Conservation (phyloP, 1,139 yeast species). For the Pichia sp. region DNA sequence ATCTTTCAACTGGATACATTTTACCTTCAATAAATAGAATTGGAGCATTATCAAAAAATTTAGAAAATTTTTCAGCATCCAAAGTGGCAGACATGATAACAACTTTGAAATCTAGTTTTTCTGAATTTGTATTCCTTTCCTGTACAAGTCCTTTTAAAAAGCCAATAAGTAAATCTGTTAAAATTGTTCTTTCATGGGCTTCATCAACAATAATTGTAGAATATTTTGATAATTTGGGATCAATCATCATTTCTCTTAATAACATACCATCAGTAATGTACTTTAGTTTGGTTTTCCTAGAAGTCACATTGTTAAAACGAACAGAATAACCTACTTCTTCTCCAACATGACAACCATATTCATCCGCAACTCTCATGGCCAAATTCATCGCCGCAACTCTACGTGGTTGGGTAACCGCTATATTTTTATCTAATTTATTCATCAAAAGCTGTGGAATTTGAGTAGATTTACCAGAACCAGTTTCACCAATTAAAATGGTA, state of each 20-base stretch:
- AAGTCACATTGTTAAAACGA: constrained; percentile 61
- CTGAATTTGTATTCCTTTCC: constrained; percentile 37
- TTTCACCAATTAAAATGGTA: constrained; percentile 84
- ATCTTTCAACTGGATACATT: constrained; percentile 73
- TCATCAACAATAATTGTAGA: constrained; percentile 84
- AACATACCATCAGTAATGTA: constrained; percentile 98
- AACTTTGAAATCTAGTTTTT: constrained; percentile 41
- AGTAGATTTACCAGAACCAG: constrained; percentile 97
- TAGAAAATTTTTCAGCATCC: constrained; percentile 83
- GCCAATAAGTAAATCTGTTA: constrained; percentile 87
- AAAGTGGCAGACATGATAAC: constrained; percentile 92
- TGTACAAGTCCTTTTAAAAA: constrained; percentile 62
- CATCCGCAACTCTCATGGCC: constrained; percentile 90
- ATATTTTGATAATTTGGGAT: constrained; percentile 56
- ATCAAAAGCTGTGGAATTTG: constrained; percentile 90
- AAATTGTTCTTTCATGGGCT: constrained; percentile 93
- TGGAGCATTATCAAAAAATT: constrained; percentile 72
- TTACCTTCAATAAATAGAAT: constrained; percentile 84
- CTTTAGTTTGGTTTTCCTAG: constrained; percentile 58
- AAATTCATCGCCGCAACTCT: constrained; percentile 95
- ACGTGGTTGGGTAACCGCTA: constrained; percentile 95
- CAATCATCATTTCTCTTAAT: constrained; percentile 80
- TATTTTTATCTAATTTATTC: constrained; percentile 40
- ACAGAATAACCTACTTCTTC: constrained; percentile 91
- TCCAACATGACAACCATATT: constrained; percentile 72